Evolutionary conservation across 176 grass and related monocot genomes (phyloP), one percentile per base, ranked within the genome.

Genomic region (Bromus sterilis): DNA sequence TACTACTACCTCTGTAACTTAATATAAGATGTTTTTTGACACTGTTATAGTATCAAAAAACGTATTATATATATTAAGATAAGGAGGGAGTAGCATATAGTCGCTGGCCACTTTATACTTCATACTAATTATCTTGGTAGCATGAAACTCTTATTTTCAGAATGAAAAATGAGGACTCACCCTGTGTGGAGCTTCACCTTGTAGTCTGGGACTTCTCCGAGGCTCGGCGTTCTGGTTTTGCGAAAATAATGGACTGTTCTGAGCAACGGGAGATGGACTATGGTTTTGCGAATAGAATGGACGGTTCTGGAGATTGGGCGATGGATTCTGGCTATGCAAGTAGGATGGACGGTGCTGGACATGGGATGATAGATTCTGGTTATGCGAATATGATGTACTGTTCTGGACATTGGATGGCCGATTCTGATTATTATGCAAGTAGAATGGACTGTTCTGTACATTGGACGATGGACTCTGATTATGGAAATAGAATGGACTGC

Each of bases 191-290:
- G 74, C 57, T 75, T 46, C 83, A 75, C 20, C 74, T 66, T 82
- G 83, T 35, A 78, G 35, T 44, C 88, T 72, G 11, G 66, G 74
- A 39, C 88, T 86, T 86, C 66, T 90, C 48, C 66, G 78, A 82
- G 83, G 74, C 44, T 74, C 78, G 0, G 66, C 3, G 25, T 71
- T 77, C 18, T 66, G 79, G 40, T 86, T 68, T 11, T 55, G 75
- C 15, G 53, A 34, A 33, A 66, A 28, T 11, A 28, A 40, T 56
- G 56, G 28, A 66, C 23, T 66, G 13, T 63, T 60, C 6, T 24
- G 16, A 10, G 20, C 16, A n/a, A 71, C 11, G 0, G 56, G 25
- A 7, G 63, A 18, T 15, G 40, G 37, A 59, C 26, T 60, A 64
- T 32, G 60, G 20, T 76, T 24, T 66, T 56, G 72, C 60, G 24